Conservation (phyloP, 805 yeast species). For the Saccharomycodes ludwigii region DNA sequence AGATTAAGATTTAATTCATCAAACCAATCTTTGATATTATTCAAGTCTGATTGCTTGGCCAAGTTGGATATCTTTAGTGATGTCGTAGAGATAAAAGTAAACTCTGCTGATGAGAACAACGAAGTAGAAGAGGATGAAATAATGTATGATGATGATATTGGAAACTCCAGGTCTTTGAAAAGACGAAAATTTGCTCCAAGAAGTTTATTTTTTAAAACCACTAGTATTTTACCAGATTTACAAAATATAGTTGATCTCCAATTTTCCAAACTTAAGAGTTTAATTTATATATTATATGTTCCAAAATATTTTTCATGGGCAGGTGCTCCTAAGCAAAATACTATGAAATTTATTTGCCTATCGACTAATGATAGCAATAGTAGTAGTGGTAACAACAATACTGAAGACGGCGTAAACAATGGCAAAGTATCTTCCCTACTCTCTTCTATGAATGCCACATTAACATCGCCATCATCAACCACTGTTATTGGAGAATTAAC, state of each 20-base stretch:
- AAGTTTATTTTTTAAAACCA: constrained; percentile 49
- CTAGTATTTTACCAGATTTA: constrained; percentile 43
- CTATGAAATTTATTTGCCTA: constrained; percentile 45
- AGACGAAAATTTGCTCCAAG: constrained; percentile 6
- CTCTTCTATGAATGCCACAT: no score
- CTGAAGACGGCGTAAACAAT: not conserved
- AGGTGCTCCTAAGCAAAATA: constrained; percentile 57
- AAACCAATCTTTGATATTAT: not conserved
- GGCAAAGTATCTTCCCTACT: not conserved
- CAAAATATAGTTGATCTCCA: constrained; percentile 56
- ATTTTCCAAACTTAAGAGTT: constrained; percentile 26
- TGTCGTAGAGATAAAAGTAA: constrained; percentile 33
- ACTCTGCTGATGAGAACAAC: constrained; percentile 43
- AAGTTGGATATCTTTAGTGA: not conserved
- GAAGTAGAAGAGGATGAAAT: constrained; percentile 16
- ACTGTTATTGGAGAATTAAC: constrained; percentile 56
- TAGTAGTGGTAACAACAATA: not conserved
- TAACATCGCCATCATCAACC: constrained; percentile 22
- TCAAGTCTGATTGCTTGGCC: not conserved
- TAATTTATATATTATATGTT: constrained; percentile 47
- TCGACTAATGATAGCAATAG: constrained; percentile 11
- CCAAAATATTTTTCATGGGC: constrained; percentile 59
- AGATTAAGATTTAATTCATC: constrained; percentile 13
- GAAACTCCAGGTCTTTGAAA: constrained; percentile 4
- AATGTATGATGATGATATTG: constrained; percentile 4